These are phyloP conservation scores for Boletus albobrunnescens DNA, from an alignment of 1,284 basidiomycete genomes.

Conservation along the genomic window DNA sequence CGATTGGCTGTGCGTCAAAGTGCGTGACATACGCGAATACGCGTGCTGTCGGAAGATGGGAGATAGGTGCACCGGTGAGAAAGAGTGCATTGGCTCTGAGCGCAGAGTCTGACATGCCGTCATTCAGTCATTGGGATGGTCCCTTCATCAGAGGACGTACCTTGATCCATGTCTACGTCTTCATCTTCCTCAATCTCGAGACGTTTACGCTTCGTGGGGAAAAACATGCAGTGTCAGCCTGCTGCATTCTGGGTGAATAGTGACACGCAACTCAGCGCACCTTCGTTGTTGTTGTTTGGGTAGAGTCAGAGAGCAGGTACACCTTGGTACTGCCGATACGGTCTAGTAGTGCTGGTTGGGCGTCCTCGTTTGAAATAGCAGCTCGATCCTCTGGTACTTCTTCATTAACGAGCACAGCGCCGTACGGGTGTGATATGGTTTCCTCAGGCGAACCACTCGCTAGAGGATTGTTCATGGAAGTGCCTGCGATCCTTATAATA, in stretches of 20 bases:
- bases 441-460: conserved; percentile 25
- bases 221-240: conserved; percentile 50
- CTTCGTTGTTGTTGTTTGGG: conserved; percentile 54
- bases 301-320: conserved; percentile 64
- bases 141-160: conserved; percentile 21
- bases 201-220: conserved; percentile 52
- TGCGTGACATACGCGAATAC: conserved; percentile 76
- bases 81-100: conserved; percentile 66
- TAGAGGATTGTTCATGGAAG: conserved; percentile 38
- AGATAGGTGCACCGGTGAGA: conserved; percentile 63
- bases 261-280: conserved; percentile 52
- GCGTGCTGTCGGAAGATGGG: conserved; percentile 62
- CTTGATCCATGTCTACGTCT: conserved; percentile 45
- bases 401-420: conserved; percentile 48
- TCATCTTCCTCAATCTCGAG: conserved; percentile 38
- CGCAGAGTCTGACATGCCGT: conserved; percentile 18
- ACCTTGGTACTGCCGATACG: conserved; percentile 65
- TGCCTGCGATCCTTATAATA: neutral
- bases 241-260: conserved; percentile 32
- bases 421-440: conserved; percentile 42
- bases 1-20: conserved; percentile 64
- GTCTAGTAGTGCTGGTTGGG: conserved; percentile 44
- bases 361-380: conserved; percentile 20
- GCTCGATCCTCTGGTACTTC: conserved; percentile 36
- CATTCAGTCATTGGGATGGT: conserved; percentile 3